Evolutionary conservation across 169 alveolate genomes (phyloP), one percentile per base, ranked within the genome.

Genomic region (Eimeria tenella): DNA sequence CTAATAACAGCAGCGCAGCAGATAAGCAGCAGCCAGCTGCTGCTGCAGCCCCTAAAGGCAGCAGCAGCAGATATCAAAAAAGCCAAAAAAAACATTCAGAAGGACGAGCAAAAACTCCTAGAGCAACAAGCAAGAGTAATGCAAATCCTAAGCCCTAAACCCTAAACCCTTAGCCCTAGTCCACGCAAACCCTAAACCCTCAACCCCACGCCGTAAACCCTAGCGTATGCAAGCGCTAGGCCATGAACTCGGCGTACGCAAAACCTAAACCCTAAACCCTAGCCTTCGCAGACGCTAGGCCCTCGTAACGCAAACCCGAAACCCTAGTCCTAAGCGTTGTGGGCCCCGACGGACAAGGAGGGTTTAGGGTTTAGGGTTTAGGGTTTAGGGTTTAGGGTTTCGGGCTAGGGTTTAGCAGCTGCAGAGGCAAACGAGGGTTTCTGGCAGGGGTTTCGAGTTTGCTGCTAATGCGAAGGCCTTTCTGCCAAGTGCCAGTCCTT

Each of bases 311-410:
- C 68, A 11, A 31, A 31, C 4, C 42, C 42, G 0, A 31, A 31
- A 31, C 42, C 42, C 42, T 31, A 31, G 42, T 31, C 42, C 42
- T 31, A 2, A 1, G 42, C 42, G 42, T 31, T 31, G 42, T 31
- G 42, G 42, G 42, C 42, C 42, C 42, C 1, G 73, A 2, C 21
- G 15, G 7, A 5, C 25, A 11, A 19, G 15, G 25, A 15, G 73
- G 3, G 7, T 63, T 63, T 63, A 63, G 73, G 73, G 73, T 63
- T 63, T 63, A 63, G 73, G 73, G 73, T 63, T 63, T 63, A 63
- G 73, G 73, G 73, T 63, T 63, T 63, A 63, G 73, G 73, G 73
- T 63, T 63, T 63, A 63, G 73, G 73, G 73, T 63, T 63, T 31
- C 0, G 15, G 25, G 73, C 21, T 63, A 63, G 73, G 73, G 73